Percentiles rank a stretch among this genome's conserved stretches.
Conservation (phyloP, 108 stramenopile species). For the Schizochytrium sp. region DNA sequence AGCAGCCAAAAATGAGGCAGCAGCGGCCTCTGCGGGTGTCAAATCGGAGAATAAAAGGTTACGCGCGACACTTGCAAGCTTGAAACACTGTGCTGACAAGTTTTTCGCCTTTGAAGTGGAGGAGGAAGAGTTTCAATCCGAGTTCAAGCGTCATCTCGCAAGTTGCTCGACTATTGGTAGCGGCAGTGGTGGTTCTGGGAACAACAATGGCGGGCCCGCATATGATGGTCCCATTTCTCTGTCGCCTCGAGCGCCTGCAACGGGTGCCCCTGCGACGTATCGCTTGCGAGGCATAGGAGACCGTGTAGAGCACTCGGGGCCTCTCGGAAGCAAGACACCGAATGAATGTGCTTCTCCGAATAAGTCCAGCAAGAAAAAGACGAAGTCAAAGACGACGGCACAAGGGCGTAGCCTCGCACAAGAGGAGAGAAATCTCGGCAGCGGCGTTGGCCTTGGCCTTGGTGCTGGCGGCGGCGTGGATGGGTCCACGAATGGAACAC, state of each 20-base stretch:
- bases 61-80: neutral
- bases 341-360: neutral
- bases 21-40: neutral
- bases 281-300: constrained; percentile 22
- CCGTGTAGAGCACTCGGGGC: neutral
- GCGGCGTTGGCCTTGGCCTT: neutral
- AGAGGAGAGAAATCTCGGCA: neutral
- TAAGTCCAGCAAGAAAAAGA: neutral
- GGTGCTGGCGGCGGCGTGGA: neutral
- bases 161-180: too few species aligned
- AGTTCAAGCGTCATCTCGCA: neutral
- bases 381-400: too few species aligned
- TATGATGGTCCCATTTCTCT: too few species aligned
- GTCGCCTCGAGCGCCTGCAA: too few species aligned
- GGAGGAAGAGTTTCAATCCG: constrained; percentile 37
- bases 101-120: constrained; percentile 49
- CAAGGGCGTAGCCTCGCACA: too few species aligned
- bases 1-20: constrained; percentile 13
- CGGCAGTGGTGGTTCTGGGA: too few species aligned
- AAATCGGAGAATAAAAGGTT: neutral
- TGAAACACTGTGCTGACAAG: neutral
- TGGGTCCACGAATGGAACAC: too few species aligned
- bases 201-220: too few species aligned
- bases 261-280: neutral
- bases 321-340: neutral